These are phyloP conservation scores for Hypomyces perniciosus DNA, from an alignment of 2,329 filamentous ascomycete species.

Conservation along the genomic window DNA sequence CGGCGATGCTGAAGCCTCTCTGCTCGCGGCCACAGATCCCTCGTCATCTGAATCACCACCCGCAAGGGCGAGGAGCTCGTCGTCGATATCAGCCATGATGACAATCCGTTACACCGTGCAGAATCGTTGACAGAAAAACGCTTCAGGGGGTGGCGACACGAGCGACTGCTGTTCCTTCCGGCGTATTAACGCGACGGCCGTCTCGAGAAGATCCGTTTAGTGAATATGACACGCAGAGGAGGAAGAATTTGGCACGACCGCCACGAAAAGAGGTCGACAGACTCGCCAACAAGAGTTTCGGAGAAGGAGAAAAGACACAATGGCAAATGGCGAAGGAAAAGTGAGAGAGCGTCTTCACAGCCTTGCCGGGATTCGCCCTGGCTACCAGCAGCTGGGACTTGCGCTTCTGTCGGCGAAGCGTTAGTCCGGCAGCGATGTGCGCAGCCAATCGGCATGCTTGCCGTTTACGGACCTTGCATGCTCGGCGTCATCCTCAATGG, in stretches of 20 bases:
- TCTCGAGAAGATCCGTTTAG: neutral
- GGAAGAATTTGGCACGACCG: neutral
- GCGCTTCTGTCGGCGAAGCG: constrained; percentile 10
- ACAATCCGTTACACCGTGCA: neutral
- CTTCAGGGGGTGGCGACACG: neutral
- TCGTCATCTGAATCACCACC: constrained; percentile 67
- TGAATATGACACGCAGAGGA: neutral
- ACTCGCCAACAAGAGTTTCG: neutral
- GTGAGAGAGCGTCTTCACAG: neutral
- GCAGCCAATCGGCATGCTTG: constrained; percentile 9
- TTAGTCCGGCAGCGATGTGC: constrained; percentile 2
- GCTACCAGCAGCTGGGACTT: neutral
- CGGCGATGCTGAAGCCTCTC: constrained; percentile 50
- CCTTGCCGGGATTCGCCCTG: neutral
- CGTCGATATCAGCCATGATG: constrained; percentile 82
- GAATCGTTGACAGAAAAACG: neutral
- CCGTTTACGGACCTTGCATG: constrained; percentile 1
- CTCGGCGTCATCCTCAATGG: constrained; percentile 6
- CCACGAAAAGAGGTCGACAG: neutral
- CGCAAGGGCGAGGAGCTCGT: constrained; percentile 87
- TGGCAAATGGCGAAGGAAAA: neutral
- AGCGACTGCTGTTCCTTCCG: neutral
- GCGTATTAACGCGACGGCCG: neutral
- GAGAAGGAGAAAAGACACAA: neutral
- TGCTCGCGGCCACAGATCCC: constrained; percentile 46